Base-by-base conservation (phyloP, 306 rosid genomes). In the Medicago lupulina region DNA sequence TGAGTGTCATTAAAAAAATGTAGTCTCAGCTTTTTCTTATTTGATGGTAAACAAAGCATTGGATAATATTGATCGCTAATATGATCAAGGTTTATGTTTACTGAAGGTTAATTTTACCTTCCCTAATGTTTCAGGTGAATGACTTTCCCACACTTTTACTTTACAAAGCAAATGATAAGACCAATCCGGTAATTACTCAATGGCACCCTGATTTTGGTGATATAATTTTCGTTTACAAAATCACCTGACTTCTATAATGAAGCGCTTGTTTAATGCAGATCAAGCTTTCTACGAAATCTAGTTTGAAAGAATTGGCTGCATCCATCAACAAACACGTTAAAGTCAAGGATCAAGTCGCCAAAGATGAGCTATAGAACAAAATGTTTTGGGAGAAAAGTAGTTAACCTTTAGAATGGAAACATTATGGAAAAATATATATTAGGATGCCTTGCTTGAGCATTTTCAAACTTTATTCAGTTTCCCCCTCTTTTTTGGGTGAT, bases 281-380 rank as follows among this genome's bases (percentile, higher is more conserved):
- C 21, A 88, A 86, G 53, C 89, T 95, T 62, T 82, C 90, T 59
- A 82, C 96, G 25, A 95, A 90, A 73, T 84, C 88, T 34, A 79
- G 89, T 80, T 88, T 95, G 90, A 95, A 92, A 88, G 97, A 95
- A 62, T 75, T 95, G 87, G 97, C 92, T 7, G 75, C 85, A 43
- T 85, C 92, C 74, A 84, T 95, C 87, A 88, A 80, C 81, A 89
- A 81, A 76, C 84, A 82, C 79, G 63, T 90, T 76, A 92, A 84
- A 76, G 84, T 76, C 54, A 86, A 87, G 68, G 80, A 75, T 72
- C 77, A 85, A 43, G 83, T 51, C 11, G 21, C 15, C 14, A 92
- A 85, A 87, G 97, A 89, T 76, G 99, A 95, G 80, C 74, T 95
- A 67, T 95, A 92, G 90, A 74, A 19, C 19, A 75, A 38, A 47